Base-by-base conservation (phyloP, 2,329 filamentous ascomycete species). In the Penicillium palitans region DNA sequence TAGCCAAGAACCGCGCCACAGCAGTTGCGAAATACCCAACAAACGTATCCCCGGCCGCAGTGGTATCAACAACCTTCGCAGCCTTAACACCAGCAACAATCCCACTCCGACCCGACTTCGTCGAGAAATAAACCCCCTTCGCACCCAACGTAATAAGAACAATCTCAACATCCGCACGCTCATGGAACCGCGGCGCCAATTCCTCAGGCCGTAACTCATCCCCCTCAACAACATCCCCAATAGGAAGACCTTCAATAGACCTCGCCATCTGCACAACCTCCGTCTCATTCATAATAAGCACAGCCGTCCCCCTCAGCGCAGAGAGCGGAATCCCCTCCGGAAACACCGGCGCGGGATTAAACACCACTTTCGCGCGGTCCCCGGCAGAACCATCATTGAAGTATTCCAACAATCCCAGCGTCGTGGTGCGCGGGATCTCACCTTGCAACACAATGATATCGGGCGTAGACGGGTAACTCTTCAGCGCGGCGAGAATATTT, bases 311-410 rank as follows among this genome's bases (percentile, higher is more conserved):
- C 7, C 44, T 42, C 19, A 68, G 17, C 29, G 63, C 52, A 0
- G 35, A 40, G 12, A 65, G 40, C 2, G 89, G 89, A 4, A 96
- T 76, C 12, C 75, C 70, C 52, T 87, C 81, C 2, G 91, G 90
- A 5, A 87, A 88, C 8, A 91, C 91, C 15, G 91, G 90, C 4
- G 91, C 91, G 12, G 91, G 90, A 72, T 96, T 96, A 62, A 96
- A 82, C 17, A 96, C 81, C 1, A 91, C 87, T 33, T 80, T 58
- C 2, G 55, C 52, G 1, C 56, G 52, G 2, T 60, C 47, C 4
- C 4, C 29, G 1, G n/a, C 35, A 2, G 47, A 47, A 25, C 10
- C 46, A 17, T 49, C 46, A 37, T 67, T 67, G 39, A 62, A 67
- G 44, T 63, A 61, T 15, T 66, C 45, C 31, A 67, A 25, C 19